Percentiles rank a stretch among this genome's conserved stretches.
Conservation (phyloP, 2,329 filamentous ascomycete species). For the Chaetomium sp. region DNA sequence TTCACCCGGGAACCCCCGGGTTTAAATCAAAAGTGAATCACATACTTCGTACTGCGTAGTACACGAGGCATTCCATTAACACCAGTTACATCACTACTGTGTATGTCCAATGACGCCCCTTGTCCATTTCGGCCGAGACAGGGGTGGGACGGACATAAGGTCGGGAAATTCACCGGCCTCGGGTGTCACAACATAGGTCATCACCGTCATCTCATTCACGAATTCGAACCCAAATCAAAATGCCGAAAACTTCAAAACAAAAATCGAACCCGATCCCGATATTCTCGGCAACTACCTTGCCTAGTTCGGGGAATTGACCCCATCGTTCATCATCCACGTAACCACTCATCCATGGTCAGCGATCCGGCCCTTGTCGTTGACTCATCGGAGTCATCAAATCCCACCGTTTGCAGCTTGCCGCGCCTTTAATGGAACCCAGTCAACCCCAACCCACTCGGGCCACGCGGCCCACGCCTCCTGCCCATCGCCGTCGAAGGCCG, state of each 20-base stretch:
- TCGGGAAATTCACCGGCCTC: not conserved
- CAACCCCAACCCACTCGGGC: not conserved
- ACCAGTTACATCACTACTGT: not conserved
- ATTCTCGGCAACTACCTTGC: not conserved
- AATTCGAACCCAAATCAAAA: not conserved
- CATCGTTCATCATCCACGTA: not conserved
- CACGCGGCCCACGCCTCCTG: not conserved
- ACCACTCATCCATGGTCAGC: too few species aligned
- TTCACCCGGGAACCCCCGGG: not conserved
- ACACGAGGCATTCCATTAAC: too few species aligned
- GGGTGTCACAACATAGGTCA: not conserved
- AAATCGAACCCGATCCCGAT: not conserved
- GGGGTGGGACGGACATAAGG: conserved; percentile 2
- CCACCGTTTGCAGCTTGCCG: not conserved
- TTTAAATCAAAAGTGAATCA: not conserved
- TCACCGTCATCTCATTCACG: not conserved
- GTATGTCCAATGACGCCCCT: not conserved
- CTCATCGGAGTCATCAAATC: too few species aligned
- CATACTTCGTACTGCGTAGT: too few species aligned
- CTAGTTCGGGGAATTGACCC: not conserved
- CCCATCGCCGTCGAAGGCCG: conserved; percentile 39
- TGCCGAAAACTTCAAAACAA: not conserved
- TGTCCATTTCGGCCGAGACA: conserved; percentile 13
- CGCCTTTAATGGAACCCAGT: not conserved
- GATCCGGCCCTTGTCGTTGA: too few species aligned